These are phyloP conservation scores for Phaseolus coccineus DNA, from an alignment of 331 rosid species.

Conservation along the genomic window DNA sequence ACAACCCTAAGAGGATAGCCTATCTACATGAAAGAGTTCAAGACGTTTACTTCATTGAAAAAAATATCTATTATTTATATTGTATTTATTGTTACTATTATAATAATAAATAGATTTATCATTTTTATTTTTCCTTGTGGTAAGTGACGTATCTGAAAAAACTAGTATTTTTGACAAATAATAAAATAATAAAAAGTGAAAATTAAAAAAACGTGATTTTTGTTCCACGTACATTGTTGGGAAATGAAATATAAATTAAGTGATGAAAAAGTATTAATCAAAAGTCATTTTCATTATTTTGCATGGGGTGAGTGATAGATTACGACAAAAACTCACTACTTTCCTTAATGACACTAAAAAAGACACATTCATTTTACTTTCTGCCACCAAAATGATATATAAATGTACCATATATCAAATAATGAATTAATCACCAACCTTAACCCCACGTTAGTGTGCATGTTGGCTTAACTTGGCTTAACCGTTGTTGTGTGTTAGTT, in stretches of 20 bases:
- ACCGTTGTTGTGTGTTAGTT: not conserved
- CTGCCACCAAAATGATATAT: not conserved
- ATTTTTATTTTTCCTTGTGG: no score
- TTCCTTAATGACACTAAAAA: conserved; percentile 2
- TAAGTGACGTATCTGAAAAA: no score
- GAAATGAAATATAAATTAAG: not conserved
- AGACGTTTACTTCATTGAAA: no score
- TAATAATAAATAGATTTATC: no score
- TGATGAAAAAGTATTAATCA: not conserved
- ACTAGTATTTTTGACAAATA: no score
- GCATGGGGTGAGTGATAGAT: conserved; percentile 18
- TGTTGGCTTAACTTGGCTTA: conserved; percentile 19
- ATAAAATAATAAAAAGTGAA: not conserved
- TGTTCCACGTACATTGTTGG: not conserved
- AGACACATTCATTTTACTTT: conserved; percentile 7
- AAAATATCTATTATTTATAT: not conserved
- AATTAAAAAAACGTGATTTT: not conserved
- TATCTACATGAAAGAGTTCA: no score
- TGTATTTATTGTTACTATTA: no score
- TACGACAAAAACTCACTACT: conserved; percentile 21
- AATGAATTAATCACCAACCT: not conserved
- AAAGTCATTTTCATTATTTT: not conserved
- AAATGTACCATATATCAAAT: not conserved
- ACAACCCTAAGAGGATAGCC: no score
- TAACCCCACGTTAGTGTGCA: not conserved